Conservation (phyloP, 1,139 yeast genomes). For the Blastobotrys capitulatus region DNA sequence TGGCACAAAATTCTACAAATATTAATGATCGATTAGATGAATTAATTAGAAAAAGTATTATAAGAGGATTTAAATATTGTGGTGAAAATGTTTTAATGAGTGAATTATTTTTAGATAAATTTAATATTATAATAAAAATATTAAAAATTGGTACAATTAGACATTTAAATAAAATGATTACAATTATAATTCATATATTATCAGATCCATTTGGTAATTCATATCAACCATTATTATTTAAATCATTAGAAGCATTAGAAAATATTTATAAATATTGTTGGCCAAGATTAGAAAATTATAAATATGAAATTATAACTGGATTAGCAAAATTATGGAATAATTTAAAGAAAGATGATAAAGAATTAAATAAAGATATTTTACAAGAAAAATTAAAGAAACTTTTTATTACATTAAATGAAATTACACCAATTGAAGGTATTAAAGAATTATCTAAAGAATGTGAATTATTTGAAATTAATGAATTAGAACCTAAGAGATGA, state of each 20-base stretch:
- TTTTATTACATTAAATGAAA: constrained; percentile 7
- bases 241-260: constrained; percentile 23
- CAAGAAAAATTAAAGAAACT: constrained; percentile 4
- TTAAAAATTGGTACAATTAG: constrained; percentile 21
- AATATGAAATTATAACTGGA: constrained; percentile 35
- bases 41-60: constrained; percentile 26
- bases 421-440: not conserved
- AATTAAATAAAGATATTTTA: no score
- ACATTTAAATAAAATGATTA: constrained; percentile 26
- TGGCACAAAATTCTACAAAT: constrained; percentile 19
- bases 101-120: constrained; percentile 15
- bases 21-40: constrained; percentile 19
- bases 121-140: constrained; percentile 13
- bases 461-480: not conserved
- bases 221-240: constrained; percentile 21
- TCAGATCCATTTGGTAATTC: constrained; percentile 32
- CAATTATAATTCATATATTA: constrained; percentile 23
- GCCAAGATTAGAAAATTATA: constrained; percentile 32
- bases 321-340: constrained; percentile 26
- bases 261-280: constrained; percentile 28
- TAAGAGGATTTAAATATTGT: constrained; percentile 26
- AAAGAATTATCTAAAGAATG: not conserved
- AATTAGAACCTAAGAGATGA: not conserved
- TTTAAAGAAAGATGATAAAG: constrained; percentile 11
- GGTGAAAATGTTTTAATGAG: constrained; percentile 22